Base-by-base conservation (phyloP, 169 alveolate species). In the Plasmodium knowlesi region DNA sequence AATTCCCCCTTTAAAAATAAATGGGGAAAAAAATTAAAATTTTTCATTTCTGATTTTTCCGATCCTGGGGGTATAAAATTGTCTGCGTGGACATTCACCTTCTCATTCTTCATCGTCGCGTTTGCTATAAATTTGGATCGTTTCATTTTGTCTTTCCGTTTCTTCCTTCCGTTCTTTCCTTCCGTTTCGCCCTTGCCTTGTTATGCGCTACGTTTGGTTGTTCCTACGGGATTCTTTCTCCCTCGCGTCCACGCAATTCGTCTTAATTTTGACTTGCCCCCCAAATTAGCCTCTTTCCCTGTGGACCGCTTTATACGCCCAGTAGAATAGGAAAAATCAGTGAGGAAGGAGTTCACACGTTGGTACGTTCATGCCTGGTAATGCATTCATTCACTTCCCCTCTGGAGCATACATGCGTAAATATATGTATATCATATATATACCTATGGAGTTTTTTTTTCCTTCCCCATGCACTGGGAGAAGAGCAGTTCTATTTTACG, bases 1-100 rank as follows among this genome's bases (percentile, higher is more conserved):
- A 89, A 61, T 80, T 89, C 94, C 41, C 94, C 90, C 83, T 89
- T 53, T 25, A 89, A 80, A 73, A 89, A 79, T 25, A 89, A 79
- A 79, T 73, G 50, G 50, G 94, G 83, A 37, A 79, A 41, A 3
- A n/a, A n/a, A 61, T 89, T 79, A 4, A 43, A 37, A 6, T 89
- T 83, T 43, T 81, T 89, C 34, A 79, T 79, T 79, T 80, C 91
- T 14, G 67, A n/a, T 30, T 53, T 86, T 39, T 86, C 85, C 16
- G 79, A 73, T 28, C 67, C 54, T 12, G 73, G 32, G 34, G 80
- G 46, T 10, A 41, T 22, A 76, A 9, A 19, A 5, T 16, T 22
- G 28, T 78, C 50, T 25, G 80, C 37, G 67, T 54, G 81, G 16
- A 19, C n/a, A 54, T 25, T 86, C 80, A 28, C 19, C 19, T 54